Conservation (phyloP, 805 yeast genomes). For the Priceomyces medius region DNA sequence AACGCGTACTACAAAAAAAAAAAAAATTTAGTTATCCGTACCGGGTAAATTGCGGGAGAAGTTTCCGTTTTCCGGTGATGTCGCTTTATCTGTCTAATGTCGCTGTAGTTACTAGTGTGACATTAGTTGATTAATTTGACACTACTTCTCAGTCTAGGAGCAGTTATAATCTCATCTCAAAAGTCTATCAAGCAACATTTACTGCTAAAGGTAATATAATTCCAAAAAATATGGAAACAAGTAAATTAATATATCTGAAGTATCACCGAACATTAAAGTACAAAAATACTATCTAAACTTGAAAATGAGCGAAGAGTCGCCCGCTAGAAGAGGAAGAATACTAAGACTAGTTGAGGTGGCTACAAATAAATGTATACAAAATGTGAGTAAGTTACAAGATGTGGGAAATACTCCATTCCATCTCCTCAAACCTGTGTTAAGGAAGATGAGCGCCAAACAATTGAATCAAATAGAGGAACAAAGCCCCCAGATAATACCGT, state of each 20-base stretch:
- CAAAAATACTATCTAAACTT: not conserved
- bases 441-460: constrained; percentile 45
- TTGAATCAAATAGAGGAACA: constrained; percentile 38
- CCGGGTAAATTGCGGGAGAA: too few relatives aligned
- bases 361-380: constrained; percentile 17
- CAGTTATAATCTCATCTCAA: not conserved
- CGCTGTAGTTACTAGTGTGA: not conserved
- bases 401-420: constrained; percentile 41
- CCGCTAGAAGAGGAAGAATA: constrained; percentile 4
- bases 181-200: not conserved
- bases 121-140: not conserved
- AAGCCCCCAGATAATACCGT: constrained; percentile 42
- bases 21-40: too few relatives aligned
- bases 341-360: constrained; percentile 11
- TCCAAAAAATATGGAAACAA: not conserved
- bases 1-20: too few relatives aligned
- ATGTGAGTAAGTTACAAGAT: constrained; percentile 20
- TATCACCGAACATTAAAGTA: not conserved
- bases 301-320: not conserved
- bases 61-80: too few relatives aligned
- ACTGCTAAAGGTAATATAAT: not conserved
- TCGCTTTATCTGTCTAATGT: too few relatives aligned
- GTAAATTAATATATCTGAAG: not conserved
- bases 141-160: not conserved
- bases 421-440: constrained; percentile 46